Evolutionary conservation across 1,284 basidiomycete species (phyloP).

Genomic region (Fistulinella staudtii): DNA sequence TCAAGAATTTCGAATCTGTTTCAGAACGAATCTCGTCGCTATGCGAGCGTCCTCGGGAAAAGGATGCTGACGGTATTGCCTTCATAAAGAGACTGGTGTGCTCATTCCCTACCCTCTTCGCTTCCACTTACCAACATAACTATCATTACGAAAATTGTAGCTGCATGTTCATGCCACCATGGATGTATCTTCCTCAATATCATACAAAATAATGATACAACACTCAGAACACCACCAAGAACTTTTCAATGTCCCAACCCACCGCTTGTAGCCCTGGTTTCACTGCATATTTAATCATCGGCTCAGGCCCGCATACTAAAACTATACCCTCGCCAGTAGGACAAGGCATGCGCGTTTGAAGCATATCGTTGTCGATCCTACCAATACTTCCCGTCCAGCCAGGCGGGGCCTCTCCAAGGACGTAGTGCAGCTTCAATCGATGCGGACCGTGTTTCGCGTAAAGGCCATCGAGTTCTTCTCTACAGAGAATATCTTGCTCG

Average conservation of each 20-base stretch:
- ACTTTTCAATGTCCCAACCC: constrained; percentile 27
- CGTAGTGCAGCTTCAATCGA: constrained; percentile 48
- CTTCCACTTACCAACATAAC: no score
- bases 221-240: constrained; percentile 27
- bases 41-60: no score
- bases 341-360: constrained; percentile 40
- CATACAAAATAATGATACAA: constrained; percentile 32
- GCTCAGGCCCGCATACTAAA: constrained; percentile 53
- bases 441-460: constrained; percentile 28
- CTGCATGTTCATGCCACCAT: no score
- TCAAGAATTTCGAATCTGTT: no score
- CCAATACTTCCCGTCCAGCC: constrained; percentile 45
- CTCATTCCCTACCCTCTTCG: no score
- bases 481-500: constrained; percentile 51
- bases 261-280: constrained; percentile 26
- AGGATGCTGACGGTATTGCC: no score
- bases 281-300: constrained; percentile 35
- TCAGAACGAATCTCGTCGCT: no score
- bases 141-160: no score
- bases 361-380: constrained; percentile 39
- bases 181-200: no score
- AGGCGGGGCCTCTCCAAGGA: constrained; percentile 35
- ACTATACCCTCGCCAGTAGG: constrained; percentile 40
- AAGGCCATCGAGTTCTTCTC: constrained; percentile 48
- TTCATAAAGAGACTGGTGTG: no score